Evolutionary conservation across 176 grass and related monocot species (phyloP).

Genomic region (Phoenix roebelenii): DNA sequence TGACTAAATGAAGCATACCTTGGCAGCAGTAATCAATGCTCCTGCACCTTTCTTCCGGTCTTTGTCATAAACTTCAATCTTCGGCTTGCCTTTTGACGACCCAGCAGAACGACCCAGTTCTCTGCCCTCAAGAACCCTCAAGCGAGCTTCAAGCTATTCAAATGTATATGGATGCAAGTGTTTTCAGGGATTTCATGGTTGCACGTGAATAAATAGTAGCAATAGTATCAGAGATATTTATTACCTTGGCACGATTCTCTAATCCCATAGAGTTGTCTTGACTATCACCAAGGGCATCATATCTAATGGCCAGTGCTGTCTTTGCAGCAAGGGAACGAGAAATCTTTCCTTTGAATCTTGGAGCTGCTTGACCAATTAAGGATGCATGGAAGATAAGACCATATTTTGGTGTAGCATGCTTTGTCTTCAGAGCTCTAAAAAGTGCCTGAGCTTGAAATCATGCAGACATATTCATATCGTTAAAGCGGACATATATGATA

Average conservation of each 20-base stretch:
- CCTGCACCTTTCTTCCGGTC: conserved; percentile 77
- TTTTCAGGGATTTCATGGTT: no score
- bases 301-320: conserved; percentile 63
- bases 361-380: conserved; percentile 71
- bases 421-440: conserved; percentile 83
- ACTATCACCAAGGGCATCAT: conserved; percentile 67
- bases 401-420: conserved; percentile 87
- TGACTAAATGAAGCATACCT: conserved; percentile 26
- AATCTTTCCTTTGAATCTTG: conserved; percentile 75
- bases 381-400: conserved; percentile 92
- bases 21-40: conserved; percentile 53
- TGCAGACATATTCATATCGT: no score
- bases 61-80: conserved; percentile 82
- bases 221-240: no score
- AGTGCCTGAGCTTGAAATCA: conserved; percentile 40
- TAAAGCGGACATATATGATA: no score
- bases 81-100: conserved; percentile 70
- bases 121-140: conserved; percentile 57
- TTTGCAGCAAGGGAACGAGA: conserved; percentile 86
- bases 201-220: no score
- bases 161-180: no score
- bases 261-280: conserved; percentile 70
- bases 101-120: conserved; percentile 59
- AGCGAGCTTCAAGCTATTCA: conserved; percentile 60
- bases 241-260: conserved; percentile 70